Evolutionary conservation across 768 basidiomycete species (phyloP).

Genomic region (Tricholoma matsutake): DNA sequence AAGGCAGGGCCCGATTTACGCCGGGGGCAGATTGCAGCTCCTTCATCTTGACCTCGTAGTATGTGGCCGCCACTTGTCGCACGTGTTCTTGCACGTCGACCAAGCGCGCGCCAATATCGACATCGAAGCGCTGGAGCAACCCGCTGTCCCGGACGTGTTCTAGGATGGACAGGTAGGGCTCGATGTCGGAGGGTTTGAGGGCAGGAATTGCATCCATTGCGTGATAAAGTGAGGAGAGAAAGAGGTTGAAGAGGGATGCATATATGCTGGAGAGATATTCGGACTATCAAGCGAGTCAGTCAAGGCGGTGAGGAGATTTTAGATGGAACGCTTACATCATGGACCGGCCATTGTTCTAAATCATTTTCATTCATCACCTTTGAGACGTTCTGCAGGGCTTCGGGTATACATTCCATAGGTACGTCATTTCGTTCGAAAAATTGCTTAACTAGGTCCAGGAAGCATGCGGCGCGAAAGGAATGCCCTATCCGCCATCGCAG

Average conservation of each 20-base stretch:
- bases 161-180: constrained; percentile 63
- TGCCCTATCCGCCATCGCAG: constrained; percentile 86
- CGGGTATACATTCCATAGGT: constrained; percentile 91
- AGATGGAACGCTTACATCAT: constrained; percentile 62
- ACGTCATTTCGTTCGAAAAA: constrained; percentile 89
- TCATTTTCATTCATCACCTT: constrained; percentile 71
- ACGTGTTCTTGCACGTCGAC: constrained; percentile 66
- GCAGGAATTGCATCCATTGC: constrained; percentile 73
- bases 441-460: constrained; percentile 81
- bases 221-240: constrained; percentile 83
- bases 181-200: constrained; percentile 68
- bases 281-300: constrained; percentile 35
- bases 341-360: constrained; percentile 71
- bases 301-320: constrained; percentile 6
- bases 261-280: constrained; percentile 70
- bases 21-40: constrained; percentile 69
- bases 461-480: constrained; percentile 72
- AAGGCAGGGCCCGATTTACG: constrained; percentile 76
- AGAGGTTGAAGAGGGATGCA: constrained; percentile 78
- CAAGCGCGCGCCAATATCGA: constrained; percentile 67
- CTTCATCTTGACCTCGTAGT: constrained; percentile 60
- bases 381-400: constrained; percentile 73
- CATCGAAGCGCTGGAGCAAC: constrained; percentile 67
- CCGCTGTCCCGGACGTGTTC: constrained; percentile 68
- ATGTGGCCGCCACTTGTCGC: constrained; percentile 53